Evolutionary conservation across 805 yeast species (phyloP), one percentile per base, ranked within the genome.

Genomic region (Scheffersomyces lignosus): DNA sequence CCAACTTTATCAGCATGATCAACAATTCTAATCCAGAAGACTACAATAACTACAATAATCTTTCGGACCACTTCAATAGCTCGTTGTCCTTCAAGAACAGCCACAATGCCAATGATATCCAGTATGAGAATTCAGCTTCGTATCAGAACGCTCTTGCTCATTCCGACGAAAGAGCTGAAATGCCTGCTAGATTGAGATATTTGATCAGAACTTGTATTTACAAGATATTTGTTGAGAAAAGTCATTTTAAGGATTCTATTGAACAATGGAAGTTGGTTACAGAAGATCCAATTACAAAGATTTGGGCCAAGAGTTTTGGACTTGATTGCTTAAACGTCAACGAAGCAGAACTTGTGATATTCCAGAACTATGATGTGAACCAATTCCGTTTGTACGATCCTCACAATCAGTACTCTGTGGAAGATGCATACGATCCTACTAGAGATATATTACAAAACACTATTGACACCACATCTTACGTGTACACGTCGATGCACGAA

Each of bases 171-270:
- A 61, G 47, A 24, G 76, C 77, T 0, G 62, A 56, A 20, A 62
- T 81, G 48, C 87, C 88, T 2, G 56, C 56, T 4, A 63, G 83
- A 42, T 65, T 78, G 40, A 77, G 69, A 47, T 73, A 67, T 44
- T 58, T 83, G 45, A 64, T 83, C 29, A 70, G 81, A 44, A 72
- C 86, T 7, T 78, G 83, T 48, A 60, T 81, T 23, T 77, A 73
- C 42, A 80, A 80, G 52, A 65, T 70, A 33, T 71, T 62, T 37
- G 46, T 73, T 28, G 75, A 73, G 29, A 62, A 62, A 24, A 61
- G 57, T 25, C 45, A 48, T 6, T 58, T 58, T 27, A 31, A 31
- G 5, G 24, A 48, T n/a, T 43, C 45, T 15, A 36, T 33, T 3
- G 55, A 55, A 18, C 58, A 67, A 24, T 83, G 89, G 89, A 62